Percentiles rank a stretch among this genome's conserved stretches.
These are phyloP conservation scores for Mortierella hygrophila DNA, from an alignment of 192 early-diverging fungal genomes.

Conservation along the genomic window DNA sequence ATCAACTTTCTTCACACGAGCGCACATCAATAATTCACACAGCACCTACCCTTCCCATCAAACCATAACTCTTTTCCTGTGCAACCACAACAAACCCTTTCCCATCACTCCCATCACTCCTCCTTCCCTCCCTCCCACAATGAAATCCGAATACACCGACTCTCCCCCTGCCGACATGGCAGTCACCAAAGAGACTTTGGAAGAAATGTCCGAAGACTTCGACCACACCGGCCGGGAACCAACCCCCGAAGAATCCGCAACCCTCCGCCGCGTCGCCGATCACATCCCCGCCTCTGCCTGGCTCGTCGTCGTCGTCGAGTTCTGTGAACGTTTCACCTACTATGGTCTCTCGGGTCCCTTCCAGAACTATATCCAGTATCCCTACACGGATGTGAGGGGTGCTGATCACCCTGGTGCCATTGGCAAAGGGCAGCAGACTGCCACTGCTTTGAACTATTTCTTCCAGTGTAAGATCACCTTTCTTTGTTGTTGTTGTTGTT, in stretches of 20 bases:
- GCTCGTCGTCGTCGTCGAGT: conserved; percentile 68
- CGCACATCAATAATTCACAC: not conserved
- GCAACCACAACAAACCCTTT: too few species aligned
- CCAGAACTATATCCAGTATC: conserved; percentile 69
- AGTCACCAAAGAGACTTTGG: not conserved
- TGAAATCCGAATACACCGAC: conserved; percentile 20
- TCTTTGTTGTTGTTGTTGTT: not conserved
- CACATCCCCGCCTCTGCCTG: conserved; percentile 65
- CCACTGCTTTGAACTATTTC: conserved; percentile 68
- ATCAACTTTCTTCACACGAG: not conserved
- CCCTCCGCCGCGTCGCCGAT: conserved; percentile 69
- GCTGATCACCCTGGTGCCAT: conserved; percentile 63
- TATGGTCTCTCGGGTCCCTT: conserved; percentile 71
- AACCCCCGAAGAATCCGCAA: conserved; percentile 69
- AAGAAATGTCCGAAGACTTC: not conserved
- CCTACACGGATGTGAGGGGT: conserved; percentile 51
- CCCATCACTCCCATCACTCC: not conserved
- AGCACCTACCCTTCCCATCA: not conserved
- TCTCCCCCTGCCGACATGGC: conserved; percentile 25
- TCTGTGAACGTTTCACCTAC: conserved; percentile 75
- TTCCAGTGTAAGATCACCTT: conserved; percentile 58
- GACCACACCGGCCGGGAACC: conserved; percentile 40
- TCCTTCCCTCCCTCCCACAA: not conserved
- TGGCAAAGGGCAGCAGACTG: conserved; percentile 62
- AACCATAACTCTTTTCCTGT: too few species aligned